Base-by-base conservation (phyloP, 1,139 yeast genomes). In the Protomyces gravidus region DNA sequence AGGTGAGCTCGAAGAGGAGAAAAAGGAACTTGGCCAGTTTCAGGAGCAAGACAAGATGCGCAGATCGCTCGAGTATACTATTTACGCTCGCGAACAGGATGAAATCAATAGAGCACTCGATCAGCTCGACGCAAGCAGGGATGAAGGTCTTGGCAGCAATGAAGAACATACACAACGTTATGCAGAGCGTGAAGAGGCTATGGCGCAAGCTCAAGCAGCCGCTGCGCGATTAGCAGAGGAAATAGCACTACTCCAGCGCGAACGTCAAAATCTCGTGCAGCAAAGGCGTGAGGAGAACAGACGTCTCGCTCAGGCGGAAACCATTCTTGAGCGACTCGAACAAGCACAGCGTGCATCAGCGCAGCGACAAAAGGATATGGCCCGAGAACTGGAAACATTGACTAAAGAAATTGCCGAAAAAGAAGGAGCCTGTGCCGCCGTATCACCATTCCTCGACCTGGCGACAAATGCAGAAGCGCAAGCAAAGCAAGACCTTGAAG, bases 1-100 rank as follows among this genome's bases (percentile, higher is more conserved):
- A 49, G 75, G 80, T 2, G 97, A 89, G 69, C 79, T 92, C 65
- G 89, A 86, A 68, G 79, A 84, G 60, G 98, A 92, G 70, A 85
- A 86, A 61, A 79, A 80, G 53, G 96, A 89, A 67, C 76, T 90
- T 65, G 82, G 81, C 65, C 79, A 80, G 60, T 89, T 77, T 68
- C 95, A 87, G 68, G 74, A 74, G 39, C 75, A 84, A 55, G 95
- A 87, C 66, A 82, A 80, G 63, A 79, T 79, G 61, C 82, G 86
- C 65, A 86, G 89, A 68, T 79, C 85, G 32, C 76, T 81, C 33
- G 96, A 89, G 66, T 90, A 82, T 70, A 84, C 86, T 47, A 74
- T 89, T 17, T 83, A 83, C 66, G 95, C 87, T 68, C 79, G 94
- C 55, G 97, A 90, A 70, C 72, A 86, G 62, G 77, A 75, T 58